phyloP scores from a whole-genome alignment of 176 grass and related monocot genomes.

The Juncus inflexus region DNA sequence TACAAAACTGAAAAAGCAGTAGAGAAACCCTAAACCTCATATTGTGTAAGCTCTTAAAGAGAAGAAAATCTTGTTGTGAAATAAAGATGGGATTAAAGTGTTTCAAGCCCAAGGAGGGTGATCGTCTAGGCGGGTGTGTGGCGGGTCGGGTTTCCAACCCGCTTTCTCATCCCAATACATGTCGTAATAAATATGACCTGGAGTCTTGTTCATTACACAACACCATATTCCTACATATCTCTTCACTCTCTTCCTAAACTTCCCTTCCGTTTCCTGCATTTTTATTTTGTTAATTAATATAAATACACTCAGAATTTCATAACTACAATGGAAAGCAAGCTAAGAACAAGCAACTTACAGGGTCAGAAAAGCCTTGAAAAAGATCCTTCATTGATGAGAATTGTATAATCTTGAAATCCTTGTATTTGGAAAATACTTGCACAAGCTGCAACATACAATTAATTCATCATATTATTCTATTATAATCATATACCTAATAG shows the following conservation, averaged over 20 bases:
- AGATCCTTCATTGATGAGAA: constrained; percentile 84
- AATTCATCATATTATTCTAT: neutral
- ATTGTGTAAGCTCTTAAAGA: too few species aligned
- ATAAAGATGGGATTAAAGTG: neutral
- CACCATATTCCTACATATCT: constrained; percentile 92
- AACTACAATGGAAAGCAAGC: too few species aligned
- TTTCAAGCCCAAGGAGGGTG: constrained; percentile 56
- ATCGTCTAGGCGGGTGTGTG: constrained; percentile 53
- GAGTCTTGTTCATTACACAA: constrained; percentile 57
- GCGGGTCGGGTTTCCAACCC: constrained; percentile 75
- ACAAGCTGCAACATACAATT: constrained; percentile 43
- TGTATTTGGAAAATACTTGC: constrained; percentile 56
- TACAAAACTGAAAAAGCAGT: too few species aligned
- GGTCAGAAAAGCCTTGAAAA: constrained; percentile 70
- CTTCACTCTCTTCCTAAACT: constrained; percentile 79
- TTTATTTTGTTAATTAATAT: constrained; percentile 13
- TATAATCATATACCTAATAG: neutral
- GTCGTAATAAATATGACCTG: constrained; percentile 96
- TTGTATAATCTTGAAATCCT: constrained; percentile 70
- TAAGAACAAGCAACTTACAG: constrained; percentile 36
- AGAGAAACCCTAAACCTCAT: too few species aligned
- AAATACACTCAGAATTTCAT: neutral
- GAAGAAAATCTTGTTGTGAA: too few species aligned
- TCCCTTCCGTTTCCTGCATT: constrained; percentile 52
- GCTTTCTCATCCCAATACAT: constrained; percentile 98